These are phyloP conservation scores for Trichoderma endophyticum DNA, from an alignment of 2,329 filamentous ascomycete genomes.

Conservation along the genomic window DNA sequence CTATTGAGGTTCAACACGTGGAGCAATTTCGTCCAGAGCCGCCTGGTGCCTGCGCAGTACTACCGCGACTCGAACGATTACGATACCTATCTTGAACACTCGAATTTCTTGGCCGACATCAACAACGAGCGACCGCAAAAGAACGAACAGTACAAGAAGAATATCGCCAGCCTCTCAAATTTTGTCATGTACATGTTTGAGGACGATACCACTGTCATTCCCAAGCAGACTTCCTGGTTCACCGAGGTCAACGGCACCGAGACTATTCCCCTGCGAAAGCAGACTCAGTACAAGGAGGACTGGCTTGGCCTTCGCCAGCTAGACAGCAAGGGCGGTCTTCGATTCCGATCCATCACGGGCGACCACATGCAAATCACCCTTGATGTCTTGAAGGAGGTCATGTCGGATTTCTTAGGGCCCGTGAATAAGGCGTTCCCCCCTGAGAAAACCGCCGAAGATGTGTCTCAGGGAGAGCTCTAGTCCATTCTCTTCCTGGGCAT, in stretches of 20 bases:
- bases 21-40: conserved; percentile 71
- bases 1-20: conserved; percentile 79
- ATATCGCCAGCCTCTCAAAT: conserved; percentile 66
- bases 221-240: conserved; percentile 91
- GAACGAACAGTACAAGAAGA: conserved; percentile 69
- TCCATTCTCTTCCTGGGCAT: background rate
- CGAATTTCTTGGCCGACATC: conserved; percentile 89
- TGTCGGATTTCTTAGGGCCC: conserved; percentile 64
- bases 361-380: conserved; percentile 79
- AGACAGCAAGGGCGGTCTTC: conserved; percentile 74
- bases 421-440: conserved; percentile 37
- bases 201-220: conserved; percentile 80
- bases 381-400: conserved; percentile 61
- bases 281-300: conserved; percentile 79
- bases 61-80: conserved; percentile 71
- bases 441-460: conserved; percentile 21
- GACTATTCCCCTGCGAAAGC: conserved; percentile 64
- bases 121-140: conserved; percentile 84
- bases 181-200: conserved; percentile 90
- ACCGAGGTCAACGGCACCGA: conserved; percentile 74
- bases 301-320: conserved; percentile 83
- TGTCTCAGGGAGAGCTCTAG: conserved; percentile 37
- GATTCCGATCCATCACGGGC: conserved; percentile 70
- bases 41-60: conserved; percentile 91
- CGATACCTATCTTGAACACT: conserved; percentile 71